These are phyloP conservation scores for Dioszegia hungarica DNA, from an alignment of 768 basidiomycete species.

Conservation along the genomic window DNA sequence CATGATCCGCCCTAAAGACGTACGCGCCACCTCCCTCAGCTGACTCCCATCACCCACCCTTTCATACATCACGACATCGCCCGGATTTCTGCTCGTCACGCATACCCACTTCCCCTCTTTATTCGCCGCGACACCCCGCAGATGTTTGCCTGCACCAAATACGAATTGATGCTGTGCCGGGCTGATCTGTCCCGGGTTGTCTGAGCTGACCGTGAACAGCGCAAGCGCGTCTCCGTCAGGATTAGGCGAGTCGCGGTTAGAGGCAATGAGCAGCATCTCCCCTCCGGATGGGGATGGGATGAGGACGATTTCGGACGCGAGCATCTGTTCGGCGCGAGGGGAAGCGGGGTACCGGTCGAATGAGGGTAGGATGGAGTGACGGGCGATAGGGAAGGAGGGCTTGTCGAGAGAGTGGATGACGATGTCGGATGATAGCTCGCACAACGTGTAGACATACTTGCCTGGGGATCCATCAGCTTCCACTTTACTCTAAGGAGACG, in stretches of 20 bases:
- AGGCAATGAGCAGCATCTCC: slow-evolving; percentile 14
- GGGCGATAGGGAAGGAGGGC: slow-evolving; percentile 6
- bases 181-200: slow-evolving; percentile 12
- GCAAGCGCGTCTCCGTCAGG: slow-evolving; percentile 23
- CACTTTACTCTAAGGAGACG: no score
- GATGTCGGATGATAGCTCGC: slow-evolving; percentile 23
- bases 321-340: not conserved
- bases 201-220: slow-evolving; percentile 14
- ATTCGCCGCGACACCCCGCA: slow-evolving; percentile 18
- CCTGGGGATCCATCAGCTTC: slow-evolving; percentile 12
- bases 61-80: slow-evolving; percentile 19
- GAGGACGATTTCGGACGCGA: slow-evolving; percentile 23
- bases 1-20: slow-evolving; percentile 13
- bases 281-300: slow-evolving; percentile 10
- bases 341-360: slow-evolving; percentile 4
- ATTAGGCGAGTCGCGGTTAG: slow-evolving; percentile 28
- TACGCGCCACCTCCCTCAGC: slow-evolving; percentile 24
- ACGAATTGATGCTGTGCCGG: slow-evolving; percentile 11
- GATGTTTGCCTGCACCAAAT: slow-evolving; percentile 12
- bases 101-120: slow-evolving; percentile 13
- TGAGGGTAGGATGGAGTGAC: slow-evolving; percentile 22
- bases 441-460: slow-evolving; percentile 21
- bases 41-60: slow-evolving; percentile 7
- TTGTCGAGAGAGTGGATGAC: slow-evolving; percentile 13
- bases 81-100: slow-evolving; percentile 21